Conservation (phyloP, 202 grass and related monocot species). For the Carex arenaria region DNA sequence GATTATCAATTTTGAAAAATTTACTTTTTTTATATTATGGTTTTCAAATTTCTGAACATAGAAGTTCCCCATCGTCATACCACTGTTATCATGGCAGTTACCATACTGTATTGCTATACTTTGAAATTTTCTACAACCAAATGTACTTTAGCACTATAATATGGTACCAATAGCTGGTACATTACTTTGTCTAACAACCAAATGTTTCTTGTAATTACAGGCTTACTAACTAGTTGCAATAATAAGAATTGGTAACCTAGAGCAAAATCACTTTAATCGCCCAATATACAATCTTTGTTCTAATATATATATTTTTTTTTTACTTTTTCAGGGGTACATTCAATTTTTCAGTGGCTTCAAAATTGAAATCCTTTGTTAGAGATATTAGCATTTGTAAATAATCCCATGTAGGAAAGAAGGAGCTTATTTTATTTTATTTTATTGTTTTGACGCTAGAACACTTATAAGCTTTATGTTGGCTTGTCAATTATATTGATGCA, state of each 20-base stretch:
- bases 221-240: background rate
- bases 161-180: background rate
- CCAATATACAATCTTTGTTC: background rate
- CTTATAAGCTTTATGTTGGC: background rate
- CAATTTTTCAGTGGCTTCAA: constrained; percentile 1
- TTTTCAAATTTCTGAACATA: background rate
- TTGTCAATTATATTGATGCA: background rate
- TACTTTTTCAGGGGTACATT: constrained; percentile 6
- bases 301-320: background rate
- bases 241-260: background rate
- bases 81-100: background rate
- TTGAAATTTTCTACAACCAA: background rate
- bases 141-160: background rate
- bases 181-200: background rate
- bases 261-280: background rate
- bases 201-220: background rate
- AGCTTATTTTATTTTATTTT: constrained; percentile 2
- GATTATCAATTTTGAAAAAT: background rate
- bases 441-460: background rate
- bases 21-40: background rate
- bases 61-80: background rate
- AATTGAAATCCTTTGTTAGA: constrained; percentile 8
- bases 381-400: background rate
- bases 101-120: background rate
- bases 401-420: background rate